Evolutionary conservation across 2,329 filamentous ascomycete genomes (phyloP), one percentile per base, ranked within the genome.

Genomic region (Rugonectria rugulosa): DNA sequence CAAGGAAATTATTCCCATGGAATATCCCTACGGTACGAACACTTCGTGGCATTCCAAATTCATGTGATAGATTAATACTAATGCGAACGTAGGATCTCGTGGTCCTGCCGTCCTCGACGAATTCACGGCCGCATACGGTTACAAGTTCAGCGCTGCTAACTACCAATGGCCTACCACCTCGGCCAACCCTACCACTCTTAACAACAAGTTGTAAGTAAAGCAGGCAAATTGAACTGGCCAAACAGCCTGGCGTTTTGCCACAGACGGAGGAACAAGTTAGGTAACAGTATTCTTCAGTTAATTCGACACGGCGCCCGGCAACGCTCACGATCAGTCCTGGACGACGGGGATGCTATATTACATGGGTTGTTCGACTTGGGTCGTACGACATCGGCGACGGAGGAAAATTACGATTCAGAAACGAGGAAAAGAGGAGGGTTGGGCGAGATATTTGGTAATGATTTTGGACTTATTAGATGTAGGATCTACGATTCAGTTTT

Each of bases 1-100:
- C 84, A 97, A 97, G 84, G 95, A 99, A 79, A 98, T 99, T 65
- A 91, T 97, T 57, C 95, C 95, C 21, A 99, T 99, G 95, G 94
- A 97, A 73, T 99, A 99, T 79, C 94, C 96, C 65, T 99, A 99
- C 73, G 95, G 95, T 97, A 79, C 76, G 37, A 19, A 15, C 12
- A 21, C 21, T 3, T n/a, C 21, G 14, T 10, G 10, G 12, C 7
- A 11, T 31, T 26, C n/a, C 14, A 4, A 23, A 26, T 19, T 43
- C n/a, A n/a, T 27, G 11, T 21, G 9, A 12, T 26, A 14, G 14
- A 36, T 15, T 17, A 9, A 32, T 21, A n/a, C 42, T 57, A 24
- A 61, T 37, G 5, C 9, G 29, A n/a, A 32, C 68, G 70, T 66
- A 99, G 95, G 95, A 66, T 99, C 95, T 57, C 94, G 96, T 69